Base-by-base conservation (phyloP, 768 basidiomycete genomes). In the Tricholoma sp. region DNA sequence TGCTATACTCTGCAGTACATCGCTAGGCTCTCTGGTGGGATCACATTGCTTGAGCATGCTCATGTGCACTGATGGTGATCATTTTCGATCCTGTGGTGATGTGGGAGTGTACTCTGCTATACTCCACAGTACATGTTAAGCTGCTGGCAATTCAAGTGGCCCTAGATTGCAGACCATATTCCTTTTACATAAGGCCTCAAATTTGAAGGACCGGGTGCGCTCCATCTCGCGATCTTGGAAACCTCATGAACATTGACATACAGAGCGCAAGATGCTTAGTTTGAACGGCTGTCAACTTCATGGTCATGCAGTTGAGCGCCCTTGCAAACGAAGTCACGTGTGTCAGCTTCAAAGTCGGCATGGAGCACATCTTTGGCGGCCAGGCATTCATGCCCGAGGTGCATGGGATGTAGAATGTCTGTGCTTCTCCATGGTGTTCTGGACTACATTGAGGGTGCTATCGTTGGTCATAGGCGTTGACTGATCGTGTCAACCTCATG, bases 251-350 rank as follows among this genome's bases (percentile, higher is more conserved):
- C 59, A 93, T 96, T n/a, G n/a, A n/a, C n/a, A n/a, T n/a, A n/a
- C n/a, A n/a, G n/a, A n/a, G 64, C 94, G 94, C 44, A 94, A 98
- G 74, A 95, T 98, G 83, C 80, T 94, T 20, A 89, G 92, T 64
- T 69, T 91, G 71, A 90, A 78, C 88, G 69, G 97, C 93, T 1
- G 92, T 74, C 80, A 96, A 78, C 83, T 92, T 63, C 72, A 94
- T 76, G 94, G 95, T 74, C 79, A 93, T 84, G 28, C 86, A 89
- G 64, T 69, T 92, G 29, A 84, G 80, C 17, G 88, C 85, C 0
- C 74, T 91, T 4, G 88, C 87, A 2, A 86, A 83, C 52, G 88
- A 91, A 64, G 94, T 95, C 15, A 93, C 91, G 10, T 79, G 92
- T 57, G 95, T 98, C 13, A 88, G 87, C 37, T 76, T 96, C 59